Evolutionary conservation across 2,329 filamentous ascomycete genomes (phyloP).

Genomic region (Ophiocordyceps sinensis): DNA sequence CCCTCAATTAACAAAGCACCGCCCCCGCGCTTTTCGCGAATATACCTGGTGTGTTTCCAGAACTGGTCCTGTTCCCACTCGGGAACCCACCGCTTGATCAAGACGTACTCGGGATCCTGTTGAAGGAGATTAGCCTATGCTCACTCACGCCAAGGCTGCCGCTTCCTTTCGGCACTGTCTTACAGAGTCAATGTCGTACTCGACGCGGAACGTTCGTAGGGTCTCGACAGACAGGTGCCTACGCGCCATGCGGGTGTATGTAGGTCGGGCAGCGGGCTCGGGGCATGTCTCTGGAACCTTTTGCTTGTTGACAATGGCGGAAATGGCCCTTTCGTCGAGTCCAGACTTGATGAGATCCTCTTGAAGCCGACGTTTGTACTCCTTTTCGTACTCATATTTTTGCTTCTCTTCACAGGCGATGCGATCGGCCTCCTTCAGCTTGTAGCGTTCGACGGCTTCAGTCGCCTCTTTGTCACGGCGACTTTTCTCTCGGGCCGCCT

Average conservation of each 20-base stretch:
- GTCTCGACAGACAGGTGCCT: slow-evolving; percentile 49
- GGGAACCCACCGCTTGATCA: slow-evolving; percentile 61
- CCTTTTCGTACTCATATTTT: slow-evolving; percentile 32
- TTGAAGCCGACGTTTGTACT: slow-evolving; percentile 40
- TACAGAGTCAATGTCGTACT: slow-evolving; percentile 43
- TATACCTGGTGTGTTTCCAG: slow-evolving; percentile 53
- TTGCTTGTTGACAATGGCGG: slow-evolving; percentile 43
- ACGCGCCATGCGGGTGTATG: slow-evolving; percentile 50
- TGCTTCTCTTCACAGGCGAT: slow-evolving; percentile 30
- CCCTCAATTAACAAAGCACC: slow-evolving; percentile 32
- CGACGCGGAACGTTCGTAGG: slow-evolving; percentile 36
- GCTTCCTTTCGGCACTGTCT: slow-evolving; percentile 1
- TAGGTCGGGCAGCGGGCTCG: slow-evolving; percentile 24
- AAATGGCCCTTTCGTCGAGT: slow-evolving; percentile 42
- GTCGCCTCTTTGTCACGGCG: slow-evolving; percentile 29
- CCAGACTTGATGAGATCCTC: slow-evolving; percentile 44
- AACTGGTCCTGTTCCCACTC: slow-evolving; percentile 58
- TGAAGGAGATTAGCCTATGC: background rate
- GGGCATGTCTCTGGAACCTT: slow-evolving; percentile 23
- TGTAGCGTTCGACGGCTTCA: slow-evolving; percentile 36
- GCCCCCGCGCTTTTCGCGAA: slow-evolving; percentile 41
- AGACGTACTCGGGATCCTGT: slow-evolving; percentile 52
- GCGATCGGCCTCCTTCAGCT: slow-evolving; percentile 32
- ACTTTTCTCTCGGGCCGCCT: slow-evolving; percentile 27
- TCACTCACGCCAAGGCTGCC: background rate